These are phyloP conservation scores for Suhomyces prunicola DNA, from an alignment of 805 yeast species.

Conservation along the genomic window DNA sequence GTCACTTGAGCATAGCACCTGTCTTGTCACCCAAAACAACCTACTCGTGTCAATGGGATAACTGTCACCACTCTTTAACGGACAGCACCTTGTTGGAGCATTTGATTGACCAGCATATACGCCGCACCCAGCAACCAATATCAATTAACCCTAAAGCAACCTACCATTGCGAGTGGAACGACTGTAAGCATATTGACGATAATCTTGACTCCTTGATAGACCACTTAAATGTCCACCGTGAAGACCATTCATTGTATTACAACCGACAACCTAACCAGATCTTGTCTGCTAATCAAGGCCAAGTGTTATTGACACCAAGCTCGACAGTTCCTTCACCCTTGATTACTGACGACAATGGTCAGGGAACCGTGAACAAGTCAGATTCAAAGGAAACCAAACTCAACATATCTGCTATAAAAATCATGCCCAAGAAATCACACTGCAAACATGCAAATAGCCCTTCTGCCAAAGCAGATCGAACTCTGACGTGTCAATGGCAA, in stretches of 20 bases:
- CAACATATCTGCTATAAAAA: conserved; percentile 33
- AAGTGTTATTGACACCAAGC: conserved; percentile 6
- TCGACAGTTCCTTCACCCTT: conserved; percentile 9
- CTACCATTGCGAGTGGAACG: conserved; percentile 70
- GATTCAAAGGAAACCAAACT: conserved; percentile 9
- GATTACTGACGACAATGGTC: neutral
- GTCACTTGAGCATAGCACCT: neutral
- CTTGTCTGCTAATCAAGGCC: conserved; percentile 3
- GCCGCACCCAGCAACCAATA: neutral
- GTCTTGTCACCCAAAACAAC: neutral
- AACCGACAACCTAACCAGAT: neutral
- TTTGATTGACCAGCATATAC: conserved; percentile 47
- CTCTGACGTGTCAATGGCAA: conserved; percentile 43
- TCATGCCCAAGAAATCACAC: conserved; percentile 23
- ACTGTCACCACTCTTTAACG: conserved; percentile 47
- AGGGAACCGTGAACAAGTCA: neutral
- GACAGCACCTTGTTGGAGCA: conserved; percentile 32
- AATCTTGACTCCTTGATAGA: conserved; percentile 53
- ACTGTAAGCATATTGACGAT: conserved; percentile 58
- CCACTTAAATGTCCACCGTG: conserved; percentile 44
- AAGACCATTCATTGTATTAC: neutral
- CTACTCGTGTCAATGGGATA: conserved; percentile 52
- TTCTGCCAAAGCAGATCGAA: neutral
- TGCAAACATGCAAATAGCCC: neutral
- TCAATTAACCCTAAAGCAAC: conserved; percentile 7